Conservation (phyloP, 306 rosid genomes). For the Astragalus glycyphyllos region DNA sequence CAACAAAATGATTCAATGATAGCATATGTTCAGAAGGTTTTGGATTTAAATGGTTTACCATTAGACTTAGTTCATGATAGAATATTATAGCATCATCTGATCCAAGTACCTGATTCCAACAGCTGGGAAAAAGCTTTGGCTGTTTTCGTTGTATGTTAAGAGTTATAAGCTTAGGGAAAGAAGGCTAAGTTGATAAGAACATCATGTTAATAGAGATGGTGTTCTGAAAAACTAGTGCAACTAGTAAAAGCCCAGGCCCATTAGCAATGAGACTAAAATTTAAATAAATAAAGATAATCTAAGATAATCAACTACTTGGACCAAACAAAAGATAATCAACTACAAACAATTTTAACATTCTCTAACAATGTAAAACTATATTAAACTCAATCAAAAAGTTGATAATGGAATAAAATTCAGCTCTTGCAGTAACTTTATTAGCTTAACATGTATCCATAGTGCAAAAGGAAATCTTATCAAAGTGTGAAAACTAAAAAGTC, state of each 20-base stretch:
- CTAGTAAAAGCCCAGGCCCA: slow-evolving; percentile 13
- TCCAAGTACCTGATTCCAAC: background rate
- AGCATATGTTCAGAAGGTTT: background rate
- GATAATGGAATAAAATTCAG: slow-evolving; percentile 26
- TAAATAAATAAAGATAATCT: background rate
- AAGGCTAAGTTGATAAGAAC: background rate
- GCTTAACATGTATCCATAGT: slow-evolving; percentile 9
- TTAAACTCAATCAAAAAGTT: slow-evolving; percentile 15
- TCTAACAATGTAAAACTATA: slow-evolving; percentile 1
- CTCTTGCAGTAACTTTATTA: slow-evolving; percentile 8
- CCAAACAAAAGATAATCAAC: background rate
- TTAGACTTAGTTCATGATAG: background rate
- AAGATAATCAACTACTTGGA: background rate
- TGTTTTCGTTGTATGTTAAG: background rate
- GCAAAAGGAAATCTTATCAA: slow-evolving; percentile 39
- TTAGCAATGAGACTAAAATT: background rate
- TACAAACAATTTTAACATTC: slow-evolving; percentile 9
- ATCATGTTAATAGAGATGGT: background rate
- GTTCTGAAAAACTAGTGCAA: background rate
- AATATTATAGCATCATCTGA: background rate
- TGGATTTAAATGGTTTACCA: background rate
- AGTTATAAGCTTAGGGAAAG: background rate
- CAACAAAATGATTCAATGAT: slow-evolving; percentile 28
- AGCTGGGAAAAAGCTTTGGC: background rate
- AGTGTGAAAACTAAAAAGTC: slow-evolving; percentile 32